Evolutionary conservation across 768 basidiomycete species (phyloP).

Genomic region (Cystobasidium ongulense): DNA sequence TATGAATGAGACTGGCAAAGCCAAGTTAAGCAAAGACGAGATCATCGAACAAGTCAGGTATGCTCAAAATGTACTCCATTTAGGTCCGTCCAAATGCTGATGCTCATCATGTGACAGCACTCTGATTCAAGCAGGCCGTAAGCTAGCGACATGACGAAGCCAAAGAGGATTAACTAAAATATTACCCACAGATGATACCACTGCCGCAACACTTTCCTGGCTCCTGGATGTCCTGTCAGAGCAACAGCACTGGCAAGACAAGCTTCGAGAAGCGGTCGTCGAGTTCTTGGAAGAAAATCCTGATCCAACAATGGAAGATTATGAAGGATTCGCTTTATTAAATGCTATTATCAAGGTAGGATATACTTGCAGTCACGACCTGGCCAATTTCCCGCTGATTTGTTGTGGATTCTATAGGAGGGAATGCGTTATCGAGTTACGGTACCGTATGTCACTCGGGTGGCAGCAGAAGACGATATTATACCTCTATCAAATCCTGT

Average conservation of each 20-base stretch:
- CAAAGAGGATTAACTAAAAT: background rate
- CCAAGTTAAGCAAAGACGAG: background rate
- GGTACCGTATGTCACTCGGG: conserved; percentile 47
- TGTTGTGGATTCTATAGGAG: background rate
- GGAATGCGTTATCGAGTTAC: conserved; percentile 1
- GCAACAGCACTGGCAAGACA: background rate
- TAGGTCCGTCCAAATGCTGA: background rate
- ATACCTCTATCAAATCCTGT: conserved; percentile 54
- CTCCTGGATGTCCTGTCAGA: background rate
- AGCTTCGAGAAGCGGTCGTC: background rate
- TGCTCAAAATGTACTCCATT: background rate
- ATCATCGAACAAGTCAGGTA: conserved; percentile 21
- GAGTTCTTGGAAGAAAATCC: background rate
- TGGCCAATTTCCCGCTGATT: background rate
- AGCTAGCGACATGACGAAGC: background rate
- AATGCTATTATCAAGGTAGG: conserved; percentile 1
- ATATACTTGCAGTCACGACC: background rate
- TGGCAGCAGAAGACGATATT: conserved; percentile 66
- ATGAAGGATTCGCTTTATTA: background rate
- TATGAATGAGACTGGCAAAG: conserved; percentile 16
- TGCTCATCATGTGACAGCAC: background rate
- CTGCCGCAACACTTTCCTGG: background rate
- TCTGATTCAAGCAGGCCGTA: background rate
- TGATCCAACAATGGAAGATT: background rate
- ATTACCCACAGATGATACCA: background rate